Evolutionary conservation across 352 stramenopile genomes (phyloP), one percentile per base, ranked within the genome.

Genomic region (Phytophthora tubulina): DNA sequence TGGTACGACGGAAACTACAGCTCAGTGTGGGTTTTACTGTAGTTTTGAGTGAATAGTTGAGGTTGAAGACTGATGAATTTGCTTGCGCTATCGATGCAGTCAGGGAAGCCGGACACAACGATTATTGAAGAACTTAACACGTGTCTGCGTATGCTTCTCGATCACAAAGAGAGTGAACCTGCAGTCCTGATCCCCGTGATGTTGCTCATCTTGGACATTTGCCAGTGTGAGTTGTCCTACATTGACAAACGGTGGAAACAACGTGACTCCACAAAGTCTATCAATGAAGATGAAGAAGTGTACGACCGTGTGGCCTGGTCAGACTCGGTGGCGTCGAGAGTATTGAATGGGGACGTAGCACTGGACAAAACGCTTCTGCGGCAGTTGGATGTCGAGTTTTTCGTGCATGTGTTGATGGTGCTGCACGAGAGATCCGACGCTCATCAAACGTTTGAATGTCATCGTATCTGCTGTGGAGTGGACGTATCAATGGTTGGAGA

Each of bases 171-270:
- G 58, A 48, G 41, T 2, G 67, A 76, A 11, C 33, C 55, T 1
- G 50, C 39, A 30, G 82, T 88, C 41, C 44, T 90, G n/a, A 33
- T 73, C 6, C 50, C 52, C 2, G 17, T 82, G 3, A 45, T 88
- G 36, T 27, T 82, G 54, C 57, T 84, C 15, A 48, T 88, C 13
- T 13, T 87, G n/a, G 71, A 79, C 4, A 57, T 85, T 30, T 81
- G 70, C 49, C 56, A 72, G 9, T 61, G 66, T 1, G 74, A 82
- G 4, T 32, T 86, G 0, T 80, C 79, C 7, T 79, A 80, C 49
- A 63, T 76, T 9, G 79, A 90, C 8, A 66, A 56, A 3, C 67
- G 79, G 32, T 72, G 57, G 17, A 67, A 80, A 9, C 65, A 75
- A 11, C 36, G 56, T 6, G 73, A 80, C 14, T 27, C 17, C 3